Evolutionary conservation across 345 rosid species (phyloP).

Genomic region (Eutrema yunnanense): DNA sequence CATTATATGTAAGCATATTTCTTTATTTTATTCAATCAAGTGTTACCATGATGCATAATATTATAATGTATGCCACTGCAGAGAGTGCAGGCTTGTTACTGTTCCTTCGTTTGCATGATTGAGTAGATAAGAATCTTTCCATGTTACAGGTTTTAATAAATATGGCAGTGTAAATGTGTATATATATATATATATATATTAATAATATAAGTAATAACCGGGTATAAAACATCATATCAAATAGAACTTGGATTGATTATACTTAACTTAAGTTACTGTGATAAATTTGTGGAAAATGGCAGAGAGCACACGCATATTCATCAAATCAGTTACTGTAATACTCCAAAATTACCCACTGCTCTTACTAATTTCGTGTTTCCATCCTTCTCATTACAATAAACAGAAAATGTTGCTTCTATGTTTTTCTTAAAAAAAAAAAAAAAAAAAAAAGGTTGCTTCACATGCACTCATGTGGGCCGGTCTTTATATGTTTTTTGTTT

Average conservation of each 20-base stretch:
- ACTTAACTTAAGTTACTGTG: not conserved
- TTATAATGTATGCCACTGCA: constrained; percentile 7
- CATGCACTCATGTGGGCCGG: constrained; percentile 28
- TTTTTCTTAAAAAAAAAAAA: too few relatives aligned
- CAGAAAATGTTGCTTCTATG: constrained; percentile 3
- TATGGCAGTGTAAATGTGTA: not conserved
- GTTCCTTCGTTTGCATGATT: constrained; percentile 36
- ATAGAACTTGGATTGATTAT: not conserved
- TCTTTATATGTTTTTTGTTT: not conserved
- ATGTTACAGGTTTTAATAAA: constrained; percentile 37
- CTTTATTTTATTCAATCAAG: not conserved
- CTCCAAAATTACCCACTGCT: constrained; percentile 24
- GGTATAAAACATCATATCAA: not conserved
- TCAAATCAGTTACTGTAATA: constrained; percentile 6
- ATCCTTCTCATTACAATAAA: not conserved
- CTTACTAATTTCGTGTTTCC: constrained; percentile 24
- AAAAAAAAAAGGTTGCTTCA: not conserved
- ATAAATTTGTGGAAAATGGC: not conserved
- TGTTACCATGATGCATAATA: constrained; percentile 6
- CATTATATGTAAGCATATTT: constrained; percentile 5
- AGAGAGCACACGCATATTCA: constrained; percentile 1
- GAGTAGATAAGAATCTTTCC: constrained; percentile 61
- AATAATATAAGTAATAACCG: not conserved
- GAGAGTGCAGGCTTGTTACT: constrained; percentile 29
- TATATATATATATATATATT: not conserved